These are phyloP conservation scores for Vitis vinifera DNA, from an alignment of 164 flowering plant genomes.

Conservation along the genomic window DNA sequence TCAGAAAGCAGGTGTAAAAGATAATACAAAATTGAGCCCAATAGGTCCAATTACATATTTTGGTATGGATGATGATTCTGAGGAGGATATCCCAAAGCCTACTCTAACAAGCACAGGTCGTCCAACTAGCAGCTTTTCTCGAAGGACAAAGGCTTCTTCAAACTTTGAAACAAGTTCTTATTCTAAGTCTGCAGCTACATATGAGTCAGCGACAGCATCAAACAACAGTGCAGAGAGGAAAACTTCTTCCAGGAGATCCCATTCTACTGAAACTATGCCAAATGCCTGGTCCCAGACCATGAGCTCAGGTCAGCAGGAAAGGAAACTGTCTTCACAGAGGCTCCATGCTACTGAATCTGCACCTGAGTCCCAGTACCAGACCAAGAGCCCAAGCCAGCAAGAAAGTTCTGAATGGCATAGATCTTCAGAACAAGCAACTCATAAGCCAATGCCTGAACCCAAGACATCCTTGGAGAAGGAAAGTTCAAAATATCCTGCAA, in stretches of 20 bases:
- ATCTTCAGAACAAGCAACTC: slow-evolving; percentile 17
- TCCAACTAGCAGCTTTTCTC: slow-evolving; percentile 37
- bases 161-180: slow-evolving; percentile 12
- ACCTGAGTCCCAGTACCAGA: slow-evolving; percentile 11
- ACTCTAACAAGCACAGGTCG: slow-evolving; percentile 19
- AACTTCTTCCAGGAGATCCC: slow-evolving; percentile 20
- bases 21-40: slow-evolving; percentile 13
- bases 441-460: slow-evolving; percentile 17
- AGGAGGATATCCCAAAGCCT: slow-evolving; percentile 26
- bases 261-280: slow-evolving; percentile 18
- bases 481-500: slow-evolving; percentile 12
- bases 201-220: slow-evolving; percentile 23
- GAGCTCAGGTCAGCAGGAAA: slow-evolving; percentile 14
- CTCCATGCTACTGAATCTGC: slow-evolving; percentile 14
- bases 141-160: slow-evolving; percentile 49
- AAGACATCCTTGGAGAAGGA: slow-evolving; percentile 14
- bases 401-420: slow-evolving; percentile 12
- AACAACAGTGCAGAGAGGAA: slow-evolving; percentile 21
- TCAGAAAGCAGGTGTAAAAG: slow-evolving; percentile 5
- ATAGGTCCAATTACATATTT: slow-evolving; percentile 23
- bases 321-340: slow-evolving; percentile 6
- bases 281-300: slow-evolving; percentile 11
- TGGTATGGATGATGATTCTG: slow-evolving; percentile 41
- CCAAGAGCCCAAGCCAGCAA: slow-evolving; percentile 9
- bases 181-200: slow-evolving; percentile 11